Evolutionary conservation across 2,329 filamentous ascomycete genomes (phyloP).

Genomic region (Elsinoe arachidis): DNA sequence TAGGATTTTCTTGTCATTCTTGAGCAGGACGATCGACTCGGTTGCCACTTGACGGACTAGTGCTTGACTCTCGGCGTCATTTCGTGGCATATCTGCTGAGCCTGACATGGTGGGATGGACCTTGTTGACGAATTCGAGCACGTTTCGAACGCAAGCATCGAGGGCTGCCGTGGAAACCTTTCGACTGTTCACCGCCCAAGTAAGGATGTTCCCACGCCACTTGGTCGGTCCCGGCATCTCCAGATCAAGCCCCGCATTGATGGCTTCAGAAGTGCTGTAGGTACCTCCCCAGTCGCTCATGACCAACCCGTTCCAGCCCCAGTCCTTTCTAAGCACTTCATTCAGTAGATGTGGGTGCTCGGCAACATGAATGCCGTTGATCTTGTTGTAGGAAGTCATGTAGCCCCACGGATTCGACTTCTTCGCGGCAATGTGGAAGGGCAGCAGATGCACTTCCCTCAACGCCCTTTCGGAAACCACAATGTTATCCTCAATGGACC

Average conservation of each 20-base stretch:
- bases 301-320: slow-evolving; percentile 51
- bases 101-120: slow-evolving; percentile 1
- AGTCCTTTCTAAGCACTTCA: slow-evolving; percentile 60
- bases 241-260: slow-evolving; percentile 51
- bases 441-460: slow-evolving; percentile 63
- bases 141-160: slow-evolving; percentile 51
- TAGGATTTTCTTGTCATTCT: slow-evolving; percentile 58
- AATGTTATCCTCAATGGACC: slow-evolving; percentile 44
- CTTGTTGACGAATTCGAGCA: slow-evolving; percentile 49
- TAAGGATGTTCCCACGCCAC: slow-evolving; percentile 30
- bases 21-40: slow-evolving; percentile 38
- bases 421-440: slow-evolving; percentile 63
- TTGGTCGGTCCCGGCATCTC: slow-evolving; percentile 27
- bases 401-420: slow-evolving; percentile 61
- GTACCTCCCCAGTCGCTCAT: slow-evolving; percentile 74
- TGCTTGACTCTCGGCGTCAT: slow-evolving; percentile 24
- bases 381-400: slow-evolving; percentile 68
- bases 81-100: slow-evolving; percentile 22
- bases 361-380: slow-evolving; percentile 62
- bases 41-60: slow-evolving; percentile 23
- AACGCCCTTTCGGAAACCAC: slow-evolving; percentile 59
- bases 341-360: slow-evolving; percentile 58
- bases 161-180: slow-evolving; percentile 47
- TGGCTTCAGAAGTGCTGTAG: slow-evolving; percentile 57
- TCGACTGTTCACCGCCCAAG: slow-evolving; percentile 37